Evolutionary conservation across 2,329 filamentous ascomycete genomes (phyloP).

Genomic region (Colletotrichum sojae): DNA sequence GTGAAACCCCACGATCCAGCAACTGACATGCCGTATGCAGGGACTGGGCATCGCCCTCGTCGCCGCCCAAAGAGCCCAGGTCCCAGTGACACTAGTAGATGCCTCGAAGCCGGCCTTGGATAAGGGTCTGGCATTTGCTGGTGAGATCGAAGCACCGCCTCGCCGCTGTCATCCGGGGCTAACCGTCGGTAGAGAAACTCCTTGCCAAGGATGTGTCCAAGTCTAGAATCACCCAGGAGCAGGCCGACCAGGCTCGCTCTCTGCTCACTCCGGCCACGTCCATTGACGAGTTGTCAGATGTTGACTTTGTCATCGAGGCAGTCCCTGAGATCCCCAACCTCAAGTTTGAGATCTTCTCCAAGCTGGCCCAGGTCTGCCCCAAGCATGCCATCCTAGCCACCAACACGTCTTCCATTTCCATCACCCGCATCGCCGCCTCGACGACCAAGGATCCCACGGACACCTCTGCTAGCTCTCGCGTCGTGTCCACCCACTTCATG

Average conservation of each 20-base stretch:
- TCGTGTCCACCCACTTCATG: slow-evolving; percentile 99
- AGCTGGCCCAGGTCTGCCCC: slow-evolving; percentile 85
- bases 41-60: slow-evolving; percentile 96
- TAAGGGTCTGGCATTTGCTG: slow-evolving; percentile 91
- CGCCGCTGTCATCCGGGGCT: neutral
- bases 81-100: slow-evolving; percentile 91
- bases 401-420: slow-evolving; percentile 98
- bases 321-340: slow-evolving; percentile 92
- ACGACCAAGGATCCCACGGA: slow-evolving; percentile 85
- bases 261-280: slow-evolving; percentile 79
- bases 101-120: slow-evolving; percentile 86
- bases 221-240: slow-evolving; percentile 84
- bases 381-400: slow-evolving; percentile 92
- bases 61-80: slow-evolving; percentile 84
- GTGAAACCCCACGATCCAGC: slow-evolving; percentile 46
- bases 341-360: slow-evolving; percentile 89
- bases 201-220: slow-evolving; percentile 94
- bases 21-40: slow-evolving; percentile 61
- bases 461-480: slow-evolving; percentile 85
- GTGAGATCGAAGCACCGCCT: slow-evolving; percentile 58
- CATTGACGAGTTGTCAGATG: slow-evolving; percentile 82
- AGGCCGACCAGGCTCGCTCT: slow-evolving; percentile 80
- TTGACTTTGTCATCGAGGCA: slow-evolving; percentile 98
- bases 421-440: slow-evolving; percentile 93
- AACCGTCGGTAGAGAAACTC: slow-evolving; percentile 79